Percentiles rank a stretch among this genome's conserved stretches.
Conservation (phyloP, 345 rosid species). For the Streptanthus diversifolius region DNA sequence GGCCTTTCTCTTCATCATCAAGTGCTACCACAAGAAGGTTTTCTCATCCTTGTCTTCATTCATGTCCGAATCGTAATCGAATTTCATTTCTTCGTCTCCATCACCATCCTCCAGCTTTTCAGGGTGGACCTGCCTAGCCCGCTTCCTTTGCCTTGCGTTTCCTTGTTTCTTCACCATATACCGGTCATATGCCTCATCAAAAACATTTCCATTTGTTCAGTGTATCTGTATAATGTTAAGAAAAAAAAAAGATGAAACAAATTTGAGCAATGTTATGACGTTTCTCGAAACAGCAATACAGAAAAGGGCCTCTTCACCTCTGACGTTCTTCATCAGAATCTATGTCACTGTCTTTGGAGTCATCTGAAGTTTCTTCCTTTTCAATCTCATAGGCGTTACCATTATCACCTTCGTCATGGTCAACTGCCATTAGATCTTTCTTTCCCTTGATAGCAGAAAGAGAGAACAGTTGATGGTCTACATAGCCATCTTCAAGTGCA, state of each 20-base stretch:
- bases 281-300: background rate
- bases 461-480: conserved; percentile 77
- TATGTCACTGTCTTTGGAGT: conserved; percentile 48
- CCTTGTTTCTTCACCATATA: conserved; percentile 64
- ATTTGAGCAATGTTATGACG: conserved; percentile 3
- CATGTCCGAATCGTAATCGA: conserved; percentile 70
- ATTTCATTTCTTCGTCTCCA: conserved; percentile 38
- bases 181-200: conserved; percentile 74
- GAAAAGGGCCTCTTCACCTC: conserved; percentile 39
- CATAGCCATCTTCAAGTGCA: conserved; percentile 77
- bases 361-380: conserved; percentile 47
- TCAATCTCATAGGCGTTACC: conserved; percentile 45
- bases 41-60: conserved; percentile 50
- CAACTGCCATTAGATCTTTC: conserved; percentile 76
- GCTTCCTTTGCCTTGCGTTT: conserved; percentile 73
- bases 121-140: conserved; percentile 61
- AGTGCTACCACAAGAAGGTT: conserved; percentile 81
- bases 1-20: conserved; percentile 49
- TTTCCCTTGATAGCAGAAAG: conserved; percentile 94
- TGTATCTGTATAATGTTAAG: conserved; percentile 49
- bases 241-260: background rate
- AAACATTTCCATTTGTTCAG: conserved; percentile 66
- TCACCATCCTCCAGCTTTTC: conserved; percentile 65
- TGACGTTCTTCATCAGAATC: conserved; percentile 84
- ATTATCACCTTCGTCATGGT: conserved; percentile 54